Base-by-base conservation (phyloP, 2,329 filamentous ascomycete genomes). In the Aspergillus puulaauensis region DNA sequence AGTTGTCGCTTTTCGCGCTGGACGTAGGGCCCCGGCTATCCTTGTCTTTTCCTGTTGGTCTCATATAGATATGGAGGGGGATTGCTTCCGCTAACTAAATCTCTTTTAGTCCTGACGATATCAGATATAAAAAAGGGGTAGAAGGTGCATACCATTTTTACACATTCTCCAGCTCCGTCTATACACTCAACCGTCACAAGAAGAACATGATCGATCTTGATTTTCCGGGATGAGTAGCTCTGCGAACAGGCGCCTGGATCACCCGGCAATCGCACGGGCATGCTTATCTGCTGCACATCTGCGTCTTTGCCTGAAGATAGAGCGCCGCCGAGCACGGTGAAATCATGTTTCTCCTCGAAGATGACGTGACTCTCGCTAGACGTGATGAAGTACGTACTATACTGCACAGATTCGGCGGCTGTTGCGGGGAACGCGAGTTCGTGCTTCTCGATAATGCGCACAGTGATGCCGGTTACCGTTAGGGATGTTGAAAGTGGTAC, bases 381-480 rank as follows among this genome's bases (percentile, higher is more conserved):
- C n/a, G 59, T 59, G 2, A 65, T 37, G 40, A 57, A 62, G 6
- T 55, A 44, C 2, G 59, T 43, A 15, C 61, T 58, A 8, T 57
- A 57, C 9, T 49, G 58, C n/a, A 48, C 56, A 15, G 64, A 54
- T 19, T 67, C 59, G 1, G 61, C 35, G 7, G 65, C 65, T 4
- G 65, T 58, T 0, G 65, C 65, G 9, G 43, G 45, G 4, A 67
- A 39, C 15, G 46, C 56, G 3, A 64, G 48, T 24, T 46, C 49
- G 6, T 66, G 64, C 14, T 63, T 61, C 43, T 67, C 64, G 5
- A 58, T 5, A 0, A 66, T 51, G 15, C 59, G 21, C 12, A 61
- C 23, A 1, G 59, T 60, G 9, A 66, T 45, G 4, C 47, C 33
- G 4, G 31, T 24, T 6, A 66, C 47, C 12, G 45, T 57, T 9